Evolutionary conservation across 257 asterid genomes (phyloP), one percentile per base, ranked within the genome.

Genomic region (Nicotiana attenuata): DNA sequence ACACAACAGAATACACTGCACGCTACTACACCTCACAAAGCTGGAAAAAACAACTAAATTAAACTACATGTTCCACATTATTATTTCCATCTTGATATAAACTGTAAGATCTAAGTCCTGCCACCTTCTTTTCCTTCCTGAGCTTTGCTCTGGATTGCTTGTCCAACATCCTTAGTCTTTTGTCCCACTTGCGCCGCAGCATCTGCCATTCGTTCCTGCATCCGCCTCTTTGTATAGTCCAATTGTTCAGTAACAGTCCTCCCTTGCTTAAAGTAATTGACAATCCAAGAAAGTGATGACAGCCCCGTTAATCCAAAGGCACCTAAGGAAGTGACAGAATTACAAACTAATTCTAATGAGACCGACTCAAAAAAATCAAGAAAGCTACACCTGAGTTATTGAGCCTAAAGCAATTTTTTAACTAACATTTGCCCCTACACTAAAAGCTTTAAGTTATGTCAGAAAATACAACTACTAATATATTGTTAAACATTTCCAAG

Each of bases 261-360:
- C 17, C 52, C 55, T 24, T 84, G 69, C 69, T 80, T 77, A 0
- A 82, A 68, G 65, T 52, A 77, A 52, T 82, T 75, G 10, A 82
- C 28, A 13, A 82, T 63, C 85, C 85, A 85, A 3, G 81, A 56
- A 16, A 85, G 47, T 0, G 83, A 82, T 26, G 81, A 68, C 45
- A 85, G 35, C 20, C 85, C 87, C 17, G 77, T 81, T 3, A 85
- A 20, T 33, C 88, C 86, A 33, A 86, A 81, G 0, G 80, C 86
- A 13, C 86, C 79, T 73, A 7, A 3, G 20, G 3, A 14, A 22
- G 9, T 26, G 7, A 63, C 2, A 2, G 3, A 31, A 10, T 19
- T 3, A 35, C 17, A 33, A 67, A 0, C n/a, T 26, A 0, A 26
- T 67, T 35, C 41, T 0, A 68, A 3, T 41, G 0, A 41, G 50